These are phyloP conservation scores for Aspergillus sojae DNA, from an alignment of 2,329 filamentous ascomycete genomes.

Conservation along the genomic window DNA sequence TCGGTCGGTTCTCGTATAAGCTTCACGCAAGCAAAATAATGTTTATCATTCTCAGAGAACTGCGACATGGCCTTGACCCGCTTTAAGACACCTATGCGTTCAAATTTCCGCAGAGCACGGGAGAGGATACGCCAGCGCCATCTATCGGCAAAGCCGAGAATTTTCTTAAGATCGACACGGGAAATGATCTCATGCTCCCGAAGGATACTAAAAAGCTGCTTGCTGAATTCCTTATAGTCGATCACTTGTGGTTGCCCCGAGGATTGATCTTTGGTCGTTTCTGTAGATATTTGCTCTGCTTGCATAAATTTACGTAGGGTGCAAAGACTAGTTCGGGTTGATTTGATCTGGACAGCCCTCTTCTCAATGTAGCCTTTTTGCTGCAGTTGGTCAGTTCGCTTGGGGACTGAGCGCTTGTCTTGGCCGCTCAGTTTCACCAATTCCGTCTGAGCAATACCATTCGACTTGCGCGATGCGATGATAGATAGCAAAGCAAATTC, in stretches of 20 bases:
- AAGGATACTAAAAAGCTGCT: conserved; percentile 52
- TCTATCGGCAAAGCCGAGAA: conserved; percentile 43
- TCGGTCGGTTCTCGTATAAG: conserved; percentile 45
- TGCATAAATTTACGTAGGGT: conserved; percentile 54
- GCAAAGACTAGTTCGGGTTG: conserved; percentile 59
- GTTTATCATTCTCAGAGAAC: conserved; percentile 38
- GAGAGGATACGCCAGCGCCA: conserved; percentile 47
- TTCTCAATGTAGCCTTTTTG: conserved; percentile 66
- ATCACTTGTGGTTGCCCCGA: conserved; percentile 38
- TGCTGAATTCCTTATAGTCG: conserved; percentile 54
- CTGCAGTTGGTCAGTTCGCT: conserved; percentile 60
- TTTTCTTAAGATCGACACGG: conserved; percentile 54
- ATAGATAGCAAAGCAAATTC: conserved; percentile 62
- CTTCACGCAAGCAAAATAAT: conserved; percentile 46
- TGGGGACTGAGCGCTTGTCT: conserved; percentile 66
- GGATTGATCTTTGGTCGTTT: conserved; percentile 18
- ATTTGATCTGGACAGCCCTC: conserved; percentile 50
- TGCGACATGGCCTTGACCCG: conserved; percentile 47
- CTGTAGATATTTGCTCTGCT: conserved; percentile 15
- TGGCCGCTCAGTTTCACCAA: conserved; percentile 59
- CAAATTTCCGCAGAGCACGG: conserved; percentile 48
- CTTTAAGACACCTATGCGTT: conserved; percentile 49
- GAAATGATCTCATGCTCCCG: conserved; percentile 55
- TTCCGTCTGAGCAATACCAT: conserved; percentile 61
- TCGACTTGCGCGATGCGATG: conserved; percentile 57